A percentile compares a stretch with the other conserved stretches of the same genome.
Conservation (phyloP, 371 early-diverging fungal genomes). For the Mucor irregularis region DNA sequence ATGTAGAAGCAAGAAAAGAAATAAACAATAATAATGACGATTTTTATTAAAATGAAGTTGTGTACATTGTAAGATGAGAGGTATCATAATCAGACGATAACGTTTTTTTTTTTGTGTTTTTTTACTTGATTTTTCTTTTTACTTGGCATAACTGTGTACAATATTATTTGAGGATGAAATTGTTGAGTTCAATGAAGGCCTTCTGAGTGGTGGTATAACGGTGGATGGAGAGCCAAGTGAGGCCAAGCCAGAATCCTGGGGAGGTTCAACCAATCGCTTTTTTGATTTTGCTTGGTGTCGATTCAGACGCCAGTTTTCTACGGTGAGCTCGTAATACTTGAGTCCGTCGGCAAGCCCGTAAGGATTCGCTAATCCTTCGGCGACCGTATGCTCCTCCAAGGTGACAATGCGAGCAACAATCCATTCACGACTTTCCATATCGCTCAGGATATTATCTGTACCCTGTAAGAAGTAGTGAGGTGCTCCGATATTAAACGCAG, state of each 20-base stretch:
- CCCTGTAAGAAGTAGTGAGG: constrained; percentile 75
- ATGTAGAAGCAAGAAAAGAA: no score
- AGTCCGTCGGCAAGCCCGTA: constrained; percentile 66
- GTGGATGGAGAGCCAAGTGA: constrained; percentile 2
- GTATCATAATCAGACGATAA: no score
- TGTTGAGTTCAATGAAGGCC: not conserved
- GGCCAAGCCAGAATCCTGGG: constrained; percentile 20
- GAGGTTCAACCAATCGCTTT: not conserved
- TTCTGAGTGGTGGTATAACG: not conserved
- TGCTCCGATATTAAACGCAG: constrained; percentile 77
- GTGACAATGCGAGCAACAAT: constrained; percentile 67
- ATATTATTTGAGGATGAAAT: not conserved
- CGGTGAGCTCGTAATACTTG: constrained; percentile 61
- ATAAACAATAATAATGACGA: no score
- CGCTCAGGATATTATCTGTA: constrained; percentile 41
- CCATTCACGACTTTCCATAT: constrained; percentile 62
- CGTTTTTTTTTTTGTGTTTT: no score
- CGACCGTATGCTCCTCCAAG: constrained; percentile 57
- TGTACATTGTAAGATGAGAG: no score
- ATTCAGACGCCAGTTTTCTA: constrained; percentile 46
- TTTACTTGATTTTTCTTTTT: no score
- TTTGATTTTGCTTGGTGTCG: constrained; percentile 1
- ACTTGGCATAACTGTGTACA: constrained; percentile 8
- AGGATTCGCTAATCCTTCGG: constrained; percentile 54
- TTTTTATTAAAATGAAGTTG: no score